Percentiles rank a stretch among this genome's conserved stretches.
These are phyloP conservation scores for Penicillium sp. DNA, from an alignment of 2,329 filamentous ascomycete genomes.

Conservation along the genomic window DNA sequence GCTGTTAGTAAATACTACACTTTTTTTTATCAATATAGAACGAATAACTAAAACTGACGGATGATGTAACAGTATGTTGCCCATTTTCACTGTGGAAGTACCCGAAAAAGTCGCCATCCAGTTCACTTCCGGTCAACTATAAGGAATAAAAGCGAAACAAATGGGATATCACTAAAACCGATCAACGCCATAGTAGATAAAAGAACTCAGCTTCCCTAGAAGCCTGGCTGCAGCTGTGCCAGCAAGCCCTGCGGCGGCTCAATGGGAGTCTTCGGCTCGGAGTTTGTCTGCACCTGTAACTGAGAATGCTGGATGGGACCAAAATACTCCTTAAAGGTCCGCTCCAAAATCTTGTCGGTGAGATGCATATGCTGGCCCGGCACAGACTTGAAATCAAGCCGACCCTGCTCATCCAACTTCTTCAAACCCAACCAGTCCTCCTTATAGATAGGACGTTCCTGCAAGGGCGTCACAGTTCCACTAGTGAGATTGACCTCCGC, in stretches of 20 bases:
- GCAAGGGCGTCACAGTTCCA: slow-evolving; percentile 66
- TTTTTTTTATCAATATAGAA: too few relatives aligned
- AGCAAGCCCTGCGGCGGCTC: slow-evolving; percentile 11
- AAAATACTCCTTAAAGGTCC: slow-evolving; percentile 64
- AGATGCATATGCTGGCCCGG: slow-evolving; percentile 85
- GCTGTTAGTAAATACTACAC: too few relatives aligned
- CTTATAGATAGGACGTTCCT: slow-evolving; percentile 73
- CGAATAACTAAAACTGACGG: too few relatives aligned
- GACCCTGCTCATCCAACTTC: slow-evolving; percentile 76
- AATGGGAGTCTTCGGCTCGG: neutral
- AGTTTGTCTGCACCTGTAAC: neutral
- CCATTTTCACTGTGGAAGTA: too few relatives aligned
- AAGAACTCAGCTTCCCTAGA: neutral
- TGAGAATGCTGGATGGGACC: slow-evolving; percentile 30
- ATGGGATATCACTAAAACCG: slow-evolving; percentile 7
- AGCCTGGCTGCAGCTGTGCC: slow-evolving; percentile 19
- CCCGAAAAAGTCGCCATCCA: neutral
- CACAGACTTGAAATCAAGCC: slow-evolving; percentile 72
- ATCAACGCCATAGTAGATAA: neutral
- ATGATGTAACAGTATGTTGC: too few relatives aligned
- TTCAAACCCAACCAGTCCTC: slow-evolving; percentile 94
- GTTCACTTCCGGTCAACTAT: neutral
- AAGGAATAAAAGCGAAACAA: neutral
- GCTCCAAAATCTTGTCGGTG: slow-evolving; percentile 65
- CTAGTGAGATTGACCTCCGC: slow-evolving; percentile 75